Evolutionary conservation across 495 filamentous ascomycete species (phyloP), one percentile per base, ranked within the genome.

Genomic region (Neurospora sp.): DNA sequence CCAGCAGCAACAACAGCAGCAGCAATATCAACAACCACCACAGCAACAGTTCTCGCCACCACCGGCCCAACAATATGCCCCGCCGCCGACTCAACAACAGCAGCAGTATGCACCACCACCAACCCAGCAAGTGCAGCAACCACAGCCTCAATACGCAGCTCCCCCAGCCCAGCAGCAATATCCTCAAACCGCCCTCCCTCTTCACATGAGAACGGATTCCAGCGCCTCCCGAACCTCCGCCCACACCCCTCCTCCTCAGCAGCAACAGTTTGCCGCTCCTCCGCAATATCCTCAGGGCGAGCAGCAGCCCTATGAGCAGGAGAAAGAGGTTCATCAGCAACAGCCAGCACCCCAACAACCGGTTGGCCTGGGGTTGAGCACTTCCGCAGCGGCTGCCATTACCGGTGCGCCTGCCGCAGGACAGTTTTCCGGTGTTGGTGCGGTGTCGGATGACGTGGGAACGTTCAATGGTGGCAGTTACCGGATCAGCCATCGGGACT

Each of bases 381-480:
- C 77, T 2, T 77, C 76, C 38, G 46, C 78, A 23, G 35, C 79
- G 12, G 70, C 76, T 23, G 82, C 80, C 73, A 71, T 80, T n/a
- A 75, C 78, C 10, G 81, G 81, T 39, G 80, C 82, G 0, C 81
- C 82, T 3, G 39, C 77, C 0, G 73, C 80, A 5, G 78, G 78
- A 12, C 85, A 91, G 38, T 93, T 94, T 72, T 75, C 83, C 4
- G 92, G 93, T 44, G 89, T 88, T 0, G 78, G 75, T 2, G 86
- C 72, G 10, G 87, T 87, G 1, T 83, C 89, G 39, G 96, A 98
- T 81, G 93, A 96, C 71, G 86, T 95, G 14, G 96, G 96, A 4
- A 97, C 92, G 0, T 98, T 99, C 86, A 98, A 98, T 83, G 96
- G 96, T 12, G 96, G 96, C 10, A 94, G 90, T 75, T 99, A 95